These are phyloP conservation scores for Penicillium sumatraense DNA, from an alignment of 2,329 filamentous ascomycete species.

Conservation along the genomic window DNA sequence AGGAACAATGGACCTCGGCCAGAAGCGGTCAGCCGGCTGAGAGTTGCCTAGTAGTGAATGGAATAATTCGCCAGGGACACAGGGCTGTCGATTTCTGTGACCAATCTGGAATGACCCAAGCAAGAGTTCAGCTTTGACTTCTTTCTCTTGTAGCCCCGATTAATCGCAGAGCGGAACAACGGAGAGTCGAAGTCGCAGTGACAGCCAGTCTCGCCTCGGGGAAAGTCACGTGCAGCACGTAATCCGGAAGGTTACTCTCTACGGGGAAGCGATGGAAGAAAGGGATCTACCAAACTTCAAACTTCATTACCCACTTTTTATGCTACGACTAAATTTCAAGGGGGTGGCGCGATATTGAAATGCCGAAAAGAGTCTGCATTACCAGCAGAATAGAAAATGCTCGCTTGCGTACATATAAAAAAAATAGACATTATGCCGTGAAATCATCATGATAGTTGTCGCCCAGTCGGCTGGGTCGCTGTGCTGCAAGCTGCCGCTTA, in stretches of 20 bases:
- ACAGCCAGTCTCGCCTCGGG: constrained; percentile 6
- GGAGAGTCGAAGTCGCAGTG: constrained; percentile 4
- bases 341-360: neutral
- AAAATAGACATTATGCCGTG: constrained; percentile 22
- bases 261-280: too few relatives aligned
- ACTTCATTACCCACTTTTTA: neutral
- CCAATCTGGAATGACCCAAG: neutral
- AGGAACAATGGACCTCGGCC: neutral
- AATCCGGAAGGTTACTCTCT: constrained; percentile 5
- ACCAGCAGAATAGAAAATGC: neutral
- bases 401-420: neutral
- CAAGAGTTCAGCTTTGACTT: neutral
- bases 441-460: constrained; percentile 45
- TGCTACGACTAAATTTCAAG: constrained; percentile 6
- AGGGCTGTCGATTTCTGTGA: neutral
- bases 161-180: neutral
- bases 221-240: constrained; percentile 18
- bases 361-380: neutral
- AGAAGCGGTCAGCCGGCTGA: neutral
- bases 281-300: neutral
- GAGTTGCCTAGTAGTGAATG: neutral
- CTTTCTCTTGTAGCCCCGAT: neutral
- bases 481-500: constrained; percentile 43
- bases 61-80: neutral
- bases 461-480: constrained; percentile 24